phyloP scores from a whole-genome alignment of 495 filamentous ascomycete genomes.

The Margaritispora aquatica region DNA sequence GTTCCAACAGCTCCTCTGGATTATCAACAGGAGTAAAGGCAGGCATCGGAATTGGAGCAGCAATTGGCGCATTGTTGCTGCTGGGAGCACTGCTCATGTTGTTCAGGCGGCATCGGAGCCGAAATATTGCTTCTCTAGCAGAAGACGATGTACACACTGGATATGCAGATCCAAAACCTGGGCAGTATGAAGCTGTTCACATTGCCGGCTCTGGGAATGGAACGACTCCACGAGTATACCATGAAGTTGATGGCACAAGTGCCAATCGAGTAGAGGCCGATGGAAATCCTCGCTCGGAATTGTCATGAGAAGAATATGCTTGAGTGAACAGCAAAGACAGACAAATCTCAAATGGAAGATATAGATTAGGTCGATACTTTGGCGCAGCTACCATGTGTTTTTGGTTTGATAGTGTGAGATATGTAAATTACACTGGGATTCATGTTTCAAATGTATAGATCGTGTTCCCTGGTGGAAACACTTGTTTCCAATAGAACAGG shows the following conservation, averaged over 20 bases:
- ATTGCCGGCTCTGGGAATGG: not conserved
- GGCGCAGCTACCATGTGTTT: not conserved
- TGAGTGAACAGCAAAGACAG: no score
- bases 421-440: not conserved
- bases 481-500: no score
- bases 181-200: not conserved
- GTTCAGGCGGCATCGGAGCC: not conserved
- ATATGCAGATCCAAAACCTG: not conserved
- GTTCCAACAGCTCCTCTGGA: not conserved
- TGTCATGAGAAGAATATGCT: not conserved
- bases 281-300: not conserved
- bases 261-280: not conserved
- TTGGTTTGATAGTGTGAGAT: not conserved
- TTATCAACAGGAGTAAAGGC: constrained; percentile 5
- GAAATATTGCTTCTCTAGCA: not conserved
- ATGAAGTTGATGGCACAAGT: not conserved
- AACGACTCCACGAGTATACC: not conserved
- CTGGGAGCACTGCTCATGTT: not conserved
- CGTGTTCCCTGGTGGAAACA: no score
- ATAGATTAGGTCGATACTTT: no score
- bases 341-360: no score
- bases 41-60: constrained; percentile 7
- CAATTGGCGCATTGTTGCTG: not conserved
- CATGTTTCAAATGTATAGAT: no score
- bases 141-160: not conserved